phyloP scores from a whole-genome alignment of 163 green algal species.

The Scenedesmus sp. region DNA sequence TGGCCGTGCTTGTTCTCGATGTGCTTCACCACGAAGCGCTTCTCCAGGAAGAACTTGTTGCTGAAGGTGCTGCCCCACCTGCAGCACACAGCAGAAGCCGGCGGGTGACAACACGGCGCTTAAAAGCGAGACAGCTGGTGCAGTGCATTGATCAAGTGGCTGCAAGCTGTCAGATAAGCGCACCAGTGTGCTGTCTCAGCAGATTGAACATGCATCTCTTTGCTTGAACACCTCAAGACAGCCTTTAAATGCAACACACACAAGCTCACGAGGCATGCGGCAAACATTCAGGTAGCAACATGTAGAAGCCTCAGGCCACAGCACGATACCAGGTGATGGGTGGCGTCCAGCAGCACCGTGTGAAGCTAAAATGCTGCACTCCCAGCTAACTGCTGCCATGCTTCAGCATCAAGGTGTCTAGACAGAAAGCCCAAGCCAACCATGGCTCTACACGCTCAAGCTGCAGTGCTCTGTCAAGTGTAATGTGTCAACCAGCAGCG shows the following conservation, averaged over 20 bases:
- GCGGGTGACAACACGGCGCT: background rate
- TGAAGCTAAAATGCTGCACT: background rate
- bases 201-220: background rate
- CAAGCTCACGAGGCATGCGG: background rate
- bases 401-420: background rate
- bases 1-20: conserved; percentile 92
- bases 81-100: background rate
- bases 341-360: background rate
- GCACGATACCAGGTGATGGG: background rate
- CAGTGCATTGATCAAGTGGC: background rate
- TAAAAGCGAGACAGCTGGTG: background rate
- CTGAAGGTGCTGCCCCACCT: conserved; percentile 92
- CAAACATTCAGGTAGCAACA: background rate
- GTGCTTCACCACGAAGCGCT: conserved; percentile 97
- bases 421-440: background rate
- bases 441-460: background rate
- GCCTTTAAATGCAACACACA: background rate
- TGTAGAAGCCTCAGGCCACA: background rate
- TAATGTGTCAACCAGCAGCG: background rate
- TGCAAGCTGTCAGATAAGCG: background rate
- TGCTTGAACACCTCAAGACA: background rate
- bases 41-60: conserved; percentile 94
- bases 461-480: background rate
- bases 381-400: background rate
- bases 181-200: background rate